A percentile compares a stretch with the other conserved stretches of the same genome.
Conservation (phyloP, 2,329 filamentous ascomycete species). For the Ophiosphaerella herpotricha region DNA sequence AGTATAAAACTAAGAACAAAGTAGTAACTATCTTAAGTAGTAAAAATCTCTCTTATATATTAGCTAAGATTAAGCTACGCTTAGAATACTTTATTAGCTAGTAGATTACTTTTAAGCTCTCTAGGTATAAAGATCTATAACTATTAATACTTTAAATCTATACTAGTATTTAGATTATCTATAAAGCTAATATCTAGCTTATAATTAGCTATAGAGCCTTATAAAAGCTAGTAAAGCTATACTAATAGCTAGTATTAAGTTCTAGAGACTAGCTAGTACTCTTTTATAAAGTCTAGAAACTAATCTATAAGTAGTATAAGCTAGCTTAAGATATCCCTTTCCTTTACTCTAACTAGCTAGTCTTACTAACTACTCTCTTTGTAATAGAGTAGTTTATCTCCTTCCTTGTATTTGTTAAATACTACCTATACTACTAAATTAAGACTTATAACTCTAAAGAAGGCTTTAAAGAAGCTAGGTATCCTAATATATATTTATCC, state of each 20-base stretch:
- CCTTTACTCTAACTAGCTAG: constrained; percentile 2
- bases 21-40: constrained; percentile 25
- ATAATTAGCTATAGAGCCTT: constrained; percentile 27
- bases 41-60: constrained; percentile 53
- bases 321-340: constrained; percentile 20
- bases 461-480: no score
- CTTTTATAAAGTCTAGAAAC: no score
- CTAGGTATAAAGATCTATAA: constrained; percentile 52
- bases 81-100: constrained; percentile 44
- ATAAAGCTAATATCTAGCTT: constrained; percentile 33
- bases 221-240: constrained; percentile 22
- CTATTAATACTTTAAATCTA: constrained; percentile 38
- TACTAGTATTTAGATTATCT: constrained; percentile 20
- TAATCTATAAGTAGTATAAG: constrained; percentile 8
- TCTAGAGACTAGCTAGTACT: no score
- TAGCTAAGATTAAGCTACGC: constrained; percentile 45
- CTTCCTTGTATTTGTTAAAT: no score
- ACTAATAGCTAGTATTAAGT: constrained; percentile 18
- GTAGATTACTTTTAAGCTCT: constrained; percentile 54
- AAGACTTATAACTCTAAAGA: no score
- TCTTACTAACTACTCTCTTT: no score
- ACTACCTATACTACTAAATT: no score
- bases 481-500: no score
- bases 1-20: constrained; percentile 57
- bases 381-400: no score